Conservation (phyloP, 257 asterid genomes). For the Solanum chiquidenum region DNA sequence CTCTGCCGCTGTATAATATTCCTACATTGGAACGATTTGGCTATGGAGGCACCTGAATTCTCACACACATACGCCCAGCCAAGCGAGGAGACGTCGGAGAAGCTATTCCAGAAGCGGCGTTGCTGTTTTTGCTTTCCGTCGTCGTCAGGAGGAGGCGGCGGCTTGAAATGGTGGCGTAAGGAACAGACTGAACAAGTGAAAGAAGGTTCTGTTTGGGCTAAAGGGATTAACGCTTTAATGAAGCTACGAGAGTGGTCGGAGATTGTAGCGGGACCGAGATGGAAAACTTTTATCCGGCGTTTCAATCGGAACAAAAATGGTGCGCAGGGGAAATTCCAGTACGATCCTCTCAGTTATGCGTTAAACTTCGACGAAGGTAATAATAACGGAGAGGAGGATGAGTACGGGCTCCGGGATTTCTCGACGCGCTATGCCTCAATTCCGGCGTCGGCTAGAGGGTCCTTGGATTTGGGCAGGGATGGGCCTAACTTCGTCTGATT, state of each 20-base stretch:
- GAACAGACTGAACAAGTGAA: constrained; percentile 13
- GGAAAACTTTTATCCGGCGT: constrained; percentile 84
- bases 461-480: constrained; percentile 49
- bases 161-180: not conserved
- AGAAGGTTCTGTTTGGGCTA: constrained; percentile 22
- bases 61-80: not conserved
- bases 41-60: not conserved
- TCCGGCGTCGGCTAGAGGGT: constrained; percentile 30
- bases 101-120: not conserved
- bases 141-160: not conserved
- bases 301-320: constrained; percentile 36
- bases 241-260: constrained; percentile 84
- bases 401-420: constrained; percentile 39
- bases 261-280: constrained; percentile 74
- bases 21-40: not conserved
- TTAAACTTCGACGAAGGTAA: constrained; percentile 46
- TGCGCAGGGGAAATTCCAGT: not conserved
- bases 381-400: constrained; percentile 33
- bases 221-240: constrained; percentile 41
- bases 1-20: not conserved
- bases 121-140: not conserved
- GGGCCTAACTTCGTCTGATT: constrained; percentile 43
- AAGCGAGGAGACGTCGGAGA: not conserved
- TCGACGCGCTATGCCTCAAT: constrained; percentile 62
- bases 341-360: not conserved